Base-by-base conservation (phyloP, 768 basidiomycete genomes). In the Leccinellum rugosiceps region DNA sequence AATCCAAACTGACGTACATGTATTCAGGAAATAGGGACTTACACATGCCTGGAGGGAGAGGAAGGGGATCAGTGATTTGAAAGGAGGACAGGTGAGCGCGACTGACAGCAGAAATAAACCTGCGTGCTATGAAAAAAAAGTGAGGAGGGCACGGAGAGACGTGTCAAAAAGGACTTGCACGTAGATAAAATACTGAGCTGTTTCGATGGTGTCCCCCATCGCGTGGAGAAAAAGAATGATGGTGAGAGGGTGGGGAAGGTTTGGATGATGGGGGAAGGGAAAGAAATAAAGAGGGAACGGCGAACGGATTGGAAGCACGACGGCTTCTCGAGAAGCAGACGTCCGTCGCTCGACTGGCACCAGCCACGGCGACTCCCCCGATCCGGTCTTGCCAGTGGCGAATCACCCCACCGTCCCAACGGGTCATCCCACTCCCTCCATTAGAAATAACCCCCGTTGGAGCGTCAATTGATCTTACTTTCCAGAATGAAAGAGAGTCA, bases 91-190 rank as follows among this genome's bases (percentile, higher is more conserved):
- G 60, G 11, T 1, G 34, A 13, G 15, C 58, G 63, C 58, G 63
- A 83, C 88, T 75, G 71, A 91, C 90, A 87, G 78, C 88, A 91
- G 74, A 92, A 91, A 77, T 90, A 89, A 71, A 90, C 81, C 75
- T 92, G 89, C 35, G 80, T 79, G 52, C 79, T 80, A 53, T 26
- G 49, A 55, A 41, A 10, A 38, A 46, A 10, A 38, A 46, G 55
- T 72, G 49, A 64, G 69, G 19, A 38, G 47, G 31, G 45, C 44
- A 13, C 41, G 9, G 28, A 45, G 45, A 30, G 32, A 52, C 35
- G 34, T 2, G 19, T 26, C 47, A 46, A 25, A 43, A 58, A 46
- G 26, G 14, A 76, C 80, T 55, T 68, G 78, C 80, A 89, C 84
- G 75, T 86, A 89, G 72, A 91, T 88, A 71, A 90, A 90, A 70